Evolutionary conservation across 2,329 filamentous ascomycete species (phyloP).

Genomic region (Hypoxylon rubiginosum): DNA sequence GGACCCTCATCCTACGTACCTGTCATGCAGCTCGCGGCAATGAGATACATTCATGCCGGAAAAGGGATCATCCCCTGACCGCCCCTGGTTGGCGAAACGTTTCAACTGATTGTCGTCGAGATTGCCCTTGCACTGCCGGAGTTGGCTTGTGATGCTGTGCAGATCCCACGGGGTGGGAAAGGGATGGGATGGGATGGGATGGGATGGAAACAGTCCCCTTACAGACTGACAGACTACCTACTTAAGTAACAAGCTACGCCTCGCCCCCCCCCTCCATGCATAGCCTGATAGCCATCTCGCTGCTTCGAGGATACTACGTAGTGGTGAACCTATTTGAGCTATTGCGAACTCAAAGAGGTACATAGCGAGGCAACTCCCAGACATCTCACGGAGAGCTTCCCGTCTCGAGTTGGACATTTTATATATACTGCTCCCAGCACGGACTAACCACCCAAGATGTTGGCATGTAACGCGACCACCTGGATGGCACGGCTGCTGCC

Average conservation of each 20-base stretch:
- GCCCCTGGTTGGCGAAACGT: slow-evolving; percentile 31
- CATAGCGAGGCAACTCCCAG: slow-evolving; percentile 16
- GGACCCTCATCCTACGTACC: slow-evolving; percentile 18
- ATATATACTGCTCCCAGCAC: not conserved
- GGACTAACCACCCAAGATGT: slow-evolving; percentile 39
- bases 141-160: slow-evolving; percentile 13
- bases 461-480: slow-evolving; percentile 37
- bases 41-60: slow-evolving; percentile 20
- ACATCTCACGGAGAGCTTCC: not conserved
- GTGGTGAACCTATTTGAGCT: slow-evolving; percentile 16
- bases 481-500: slow-evolving; percentile 44
- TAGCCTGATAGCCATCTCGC: slow-evolving; percentile 19
- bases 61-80: not conserved
- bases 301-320: slow-evolving; percentile 15
- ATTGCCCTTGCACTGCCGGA: slow-evolving; percentile 22
- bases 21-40: not conserved
- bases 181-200: slow-evolving; percentile 8
- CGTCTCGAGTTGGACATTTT: not conserved
- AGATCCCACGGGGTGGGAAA: slow-evolving; percentile 30
- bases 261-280: slow-evolving; percentile 24
- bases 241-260: slow-evolving; percentile 19
- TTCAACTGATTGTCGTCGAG: slow-evolving; percentile 29
- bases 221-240: too few species aligned
- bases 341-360: slow-evolving; percentile 4
- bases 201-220: slow-evolving; percentile 8